Base-by-base conservation (phyloP, 2,329 filamentous ascomycete species). In the Aspergillus pseudotamarii region DNA sequence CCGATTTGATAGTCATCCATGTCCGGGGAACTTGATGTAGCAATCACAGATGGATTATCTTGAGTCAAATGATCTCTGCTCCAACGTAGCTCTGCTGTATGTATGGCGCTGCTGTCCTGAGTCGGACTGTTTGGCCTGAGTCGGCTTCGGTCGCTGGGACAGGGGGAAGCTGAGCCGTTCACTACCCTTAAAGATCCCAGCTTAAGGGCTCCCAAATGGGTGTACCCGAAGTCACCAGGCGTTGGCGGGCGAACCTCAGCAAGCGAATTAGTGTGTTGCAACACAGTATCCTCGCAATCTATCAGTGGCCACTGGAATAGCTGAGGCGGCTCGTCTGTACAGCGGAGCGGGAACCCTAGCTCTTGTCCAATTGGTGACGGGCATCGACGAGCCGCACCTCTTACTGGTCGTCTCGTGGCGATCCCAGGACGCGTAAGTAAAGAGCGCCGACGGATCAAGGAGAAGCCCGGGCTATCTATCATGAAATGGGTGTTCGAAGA, bases 191-290 rank as follows among this genome's bases (percentile, higher is more conserved):
- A 59, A n/a, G 77, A 78, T 11, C 77, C 77, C 28, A 77, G 64
- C 56, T 79, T 79, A n/a, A 79, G 68, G 8, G 72, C 72, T 21
- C 77, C 77, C n/a, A 79, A 63, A 61, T 79, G 77, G n/a, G 77
- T 78, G 61, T 79, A 79, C 50, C 68, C 73, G 54, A 68, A 70
- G 46, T 71, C 76, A 63, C 55, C 71, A 43, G 61, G 77, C 61
- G 68, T 77, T 62, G 61, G 65, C 55, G 64, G 74, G 54, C 69
- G 73, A 60, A 48, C 32, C 51, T 41, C 67, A 53, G 64, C 23
- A 16, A 60, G 32, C 6, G 63, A 57, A 55, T 66, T 48, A 10
- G 65, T 53, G 58, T 61, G 56, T 46, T 69, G 60, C 28, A 58
- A 57, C n/a, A 59, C 45, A 43, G 41, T 48, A 50, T 69, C 68